These are phyloP conservation scores for Botrytis cinerea DNA, from an alignment of 2,329 filamentous ascomycete species.

Conservation along the genomic window DNA sequence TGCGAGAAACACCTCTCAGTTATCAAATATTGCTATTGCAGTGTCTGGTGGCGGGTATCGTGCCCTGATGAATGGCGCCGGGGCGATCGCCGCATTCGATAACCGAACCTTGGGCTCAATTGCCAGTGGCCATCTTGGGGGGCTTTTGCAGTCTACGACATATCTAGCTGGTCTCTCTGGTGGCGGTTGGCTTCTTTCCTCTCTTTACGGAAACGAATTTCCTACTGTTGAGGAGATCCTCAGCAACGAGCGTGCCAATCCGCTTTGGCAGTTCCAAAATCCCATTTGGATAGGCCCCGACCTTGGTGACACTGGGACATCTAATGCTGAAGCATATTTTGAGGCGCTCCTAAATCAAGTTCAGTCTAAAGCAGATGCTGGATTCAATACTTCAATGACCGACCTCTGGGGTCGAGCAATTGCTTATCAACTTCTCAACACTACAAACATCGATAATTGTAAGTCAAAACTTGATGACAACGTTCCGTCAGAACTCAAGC, in stretches of 20 bases:
- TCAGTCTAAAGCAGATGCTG: conserved; percentile 60
- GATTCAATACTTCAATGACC: conserved; percentile 71
- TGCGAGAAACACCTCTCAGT: conserved; percentile 50
- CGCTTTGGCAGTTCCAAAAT: conserved; percentile 63
- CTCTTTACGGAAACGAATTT: conserved; percentile 76
- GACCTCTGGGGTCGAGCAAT: conserved; percentile 88
- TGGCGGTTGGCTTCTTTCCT: conserved; percentile 83
- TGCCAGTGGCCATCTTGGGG: conserved; percentile 68
- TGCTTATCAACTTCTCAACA: conserved; percentile 81
- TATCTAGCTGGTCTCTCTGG: conserved; percentile 82
- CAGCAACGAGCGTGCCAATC: conserved; percentile 46
- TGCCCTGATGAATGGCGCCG: conserved; percentile 81
- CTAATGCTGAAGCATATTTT: conserved; percentile 64
- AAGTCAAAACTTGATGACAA: too few species aligned
- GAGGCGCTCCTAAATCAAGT: conserved; percentile 60
- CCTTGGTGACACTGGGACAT: conserved; percentile 50
- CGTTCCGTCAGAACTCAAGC: too few species aligned
- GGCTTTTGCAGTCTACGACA: conserved; percentile 76
- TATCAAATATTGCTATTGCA: conserved; percentile 74
- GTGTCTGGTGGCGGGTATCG: conserved; percentile 83
- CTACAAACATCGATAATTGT: conserved; percentile 61
- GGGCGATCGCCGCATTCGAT: conserved; percentile 78
- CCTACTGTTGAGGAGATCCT: conserved; percentile 63
- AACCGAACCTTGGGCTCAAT: conserved; percentile 65
- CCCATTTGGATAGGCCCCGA: conserved; percentile 62